Percentiles rank a stretch among this genome's conserved stretches.
phyloP scores from a whole-genome alignment of 2,329 filamentous ascomycete species.

The Ramularia endophylla region DNA sequence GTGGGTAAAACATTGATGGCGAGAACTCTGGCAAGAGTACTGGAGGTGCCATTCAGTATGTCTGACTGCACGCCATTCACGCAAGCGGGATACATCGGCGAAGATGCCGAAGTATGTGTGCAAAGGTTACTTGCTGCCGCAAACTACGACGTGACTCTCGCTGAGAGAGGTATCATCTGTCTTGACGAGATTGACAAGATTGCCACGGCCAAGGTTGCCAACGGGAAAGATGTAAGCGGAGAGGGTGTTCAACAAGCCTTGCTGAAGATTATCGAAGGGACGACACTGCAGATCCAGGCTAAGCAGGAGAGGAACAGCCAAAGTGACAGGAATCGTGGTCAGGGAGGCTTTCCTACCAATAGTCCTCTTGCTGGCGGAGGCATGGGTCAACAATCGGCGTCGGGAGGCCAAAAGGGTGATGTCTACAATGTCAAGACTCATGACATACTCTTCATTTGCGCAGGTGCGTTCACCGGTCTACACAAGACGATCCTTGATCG shows the following conservation, averaged over 20 bases:
- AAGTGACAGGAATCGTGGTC: constrained; percentile 13
- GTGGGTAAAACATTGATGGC: constrained; percentile 96
- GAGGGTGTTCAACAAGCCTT: constrained; percentile 96
- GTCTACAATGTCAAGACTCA: constrained; percentile 77
- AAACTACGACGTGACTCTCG: constrained; percentile 77
- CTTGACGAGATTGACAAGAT: constrained; percentile 98
- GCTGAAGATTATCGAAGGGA: constrained; percentile 92
- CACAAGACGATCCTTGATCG: constrained; percentile 82
- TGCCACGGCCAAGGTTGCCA: constrained; percentile 76
- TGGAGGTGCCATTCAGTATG: constrained; percentile 95
- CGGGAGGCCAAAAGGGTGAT: constrained; percentile 45
- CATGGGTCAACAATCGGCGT: constrained; percentile 20
- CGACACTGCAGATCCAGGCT: constrained; percentile 83
- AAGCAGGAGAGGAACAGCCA: constrained; percentile 61
- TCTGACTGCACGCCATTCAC: constrained; percentile 95
- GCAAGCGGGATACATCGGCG: constrained; percentile 94
- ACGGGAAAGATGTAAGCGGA: constrained; percentile 89
- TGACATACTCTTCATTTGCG: constrained; percentile 96
- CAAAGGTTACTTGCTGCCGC: constrained; percentile 83
- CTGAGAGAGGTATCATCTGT: constrained; percentile 90
- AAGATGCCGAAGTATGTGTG: constrained; percentile 95
- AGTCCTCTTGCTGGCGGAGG: constrained; percentile 33
- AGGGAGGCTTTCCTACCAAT: constrained; percentile 29
- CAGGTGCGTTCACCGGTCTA: constrained; percentile 87
- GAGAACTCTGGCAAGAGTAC: constrained; percentile 81